phyloP scores from a whole-genome alignment of 805 yeast genomes.

The Spathaspora hagerdaliae region DNA sequence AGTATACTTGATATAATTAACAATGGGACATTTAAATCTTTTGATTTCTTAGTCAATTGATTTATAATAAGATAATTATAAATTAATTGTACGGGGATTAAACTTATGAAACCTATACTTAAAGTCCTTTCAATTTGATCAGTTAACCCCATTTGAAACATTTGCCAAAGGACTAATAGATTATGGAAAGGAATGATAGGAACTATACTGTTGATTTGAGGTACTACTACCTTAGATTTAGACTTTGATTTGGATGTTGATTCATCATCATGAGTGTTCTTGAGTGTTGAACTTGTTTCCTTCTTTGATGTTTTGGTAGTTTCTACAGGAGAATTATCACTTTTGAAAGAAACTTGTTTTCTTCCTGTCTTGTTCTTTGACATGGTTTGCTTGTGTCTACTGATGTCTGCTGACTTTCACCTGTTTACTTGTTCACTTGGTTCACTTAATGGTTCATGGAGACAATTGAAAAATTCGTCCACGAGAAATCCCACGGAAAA shows the following conservation, averaged over 20 bases:
- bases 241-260: background rate
- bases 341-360: conserved; percentile 19
- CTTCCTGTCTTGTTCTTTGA: conserved; percentile 6
- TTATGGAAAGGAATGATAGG: conserved; percentile 27
- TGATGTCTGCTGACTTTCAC: too few species aligned
- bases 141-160: conserved; percentile 30
- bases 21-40: conserved; percentile 14
- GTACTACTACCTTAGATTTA: conserved; percentile 5
- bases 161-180: conserved; percentile 19
- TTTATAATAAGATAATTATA: conserved; percentile 18
- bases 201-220: conserved; percentile 11
- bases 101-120: conserved; percentile 21
- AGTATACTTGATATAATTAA: conserved; percentile 25
- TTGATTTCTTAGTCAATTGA: conserved; percentile 5
- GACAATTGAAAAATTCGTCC: too few species aligned
- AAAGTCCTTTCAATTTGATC: conserved; percentile 17
- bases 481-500: too few species aligned
- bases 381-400: background rate
- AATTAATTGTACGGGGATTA: conserved; percentile 19
- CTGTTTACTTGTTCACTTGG: too few species aligned
- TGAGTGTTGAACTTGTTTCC: background rate
- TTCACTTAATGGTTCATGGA: too few species aligned
- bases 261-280: background rate
- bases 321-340: background rate
- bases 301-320: background rate